Base-by-base conservation (phyloP, 2,329 filamentous ascomycete genomes). In the Penicillium sp. region DNA sequence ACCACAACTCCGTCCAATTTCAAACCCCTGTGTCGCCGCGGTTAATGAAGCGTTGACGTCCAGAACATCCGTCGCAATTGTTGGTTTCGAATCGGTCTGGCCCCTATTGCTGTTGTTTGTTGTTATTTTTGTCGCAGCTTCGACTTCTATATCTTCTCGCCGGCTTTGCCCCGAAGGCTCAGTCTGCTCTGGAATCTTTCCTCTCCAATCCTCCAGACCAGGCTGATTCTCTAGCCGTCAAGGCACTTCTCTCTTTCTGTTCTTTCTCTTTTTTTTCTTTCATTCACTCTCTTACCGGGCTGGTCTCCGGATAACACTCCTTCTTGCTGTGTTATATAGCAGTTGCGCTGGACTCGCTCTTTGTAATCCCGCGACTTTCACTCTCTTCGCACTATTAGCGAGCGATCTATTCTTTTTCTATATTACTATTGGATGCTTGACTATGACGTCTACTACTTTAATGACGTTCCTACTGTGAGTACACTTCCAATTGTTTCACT, bases 401-500 rank as follows among this genome's bases (percentile, higher is more conserved):
- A 59, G 54, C 53, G 48, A 31, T 54, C 53, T 59, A 52, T 23
- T 41, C 50, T 35, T 52, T 44, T 31, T 55, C 26, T 49, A 38
- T 44, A 17, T 55, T 52, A 46, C 45, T 61, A 26, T 47, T 38
- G 19, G 41, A 15, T 48, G 45, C 56, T 46, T 46, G 21, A 65
- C 66, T 45, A 76, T 75, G 74, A 66, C 68, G 52, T 75, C 73
- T 23, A 76, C 72, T 50, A 76, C 74, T 50, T 67, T 76, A 55
- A 76, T 76, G 72, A 76, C 74, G 52, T 76, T 76, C 48, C 56
- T 76, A 51, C 66, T 76, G 74, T 76, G 64, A 74, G 73, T 71
- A 13, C 21, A n/a, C n/a, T 15, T 49, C n/a, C 8, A 35, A 8
- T 8, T 26, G 30, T 13, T 44, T 49, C 15, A 13, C 9, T 30